These are phyloP conservation scores for Dendrostoma leiphaemia DNA, from an alignment of 2,329 filamentous ascomycete species.

Conservation along the genomic window DNA sequence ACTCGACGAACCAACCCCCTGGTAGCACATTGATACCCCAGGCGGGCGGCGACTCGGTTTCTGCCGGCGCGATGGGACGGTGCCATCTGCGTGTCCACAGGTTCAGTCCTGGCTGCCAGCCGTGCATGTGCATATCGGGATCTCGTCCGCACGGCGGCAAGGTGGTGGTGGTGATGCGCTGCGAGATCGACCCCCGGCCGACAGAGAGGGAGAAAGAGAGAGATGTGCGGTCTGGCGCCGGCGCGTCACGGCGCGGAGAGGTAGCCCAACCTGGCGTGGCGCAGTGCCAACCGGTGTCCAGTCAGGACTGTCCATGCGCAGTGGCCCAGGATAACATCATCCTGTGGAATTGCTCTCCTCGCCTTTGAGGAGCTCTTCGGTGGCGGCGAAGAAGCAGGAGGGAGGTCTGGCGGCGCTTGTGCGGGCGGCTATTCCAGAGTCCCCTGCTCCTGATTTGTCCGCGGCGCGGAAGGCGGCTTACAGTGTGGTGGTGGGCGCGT, in stretches of 20 bases:
- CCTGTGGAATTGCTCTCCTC: background rate
- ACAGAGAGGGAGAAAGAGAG: too few species aligned
- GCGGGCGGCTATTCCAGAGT: conserved; percentile 19
- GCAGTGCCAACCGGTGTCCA: background rate
- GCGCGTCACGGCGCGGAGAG: background rate
- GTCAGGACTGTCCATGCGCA: background rate
- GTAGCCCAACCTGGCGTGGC: background rate
- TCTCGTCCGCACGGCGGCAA: conserved; percentile 4
- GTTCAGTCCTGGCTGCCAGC: background rate
- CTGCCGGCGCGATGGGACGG: conserved; percentile 3
- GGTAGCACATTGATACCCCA: too few species aligned
- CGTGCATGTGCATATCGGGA: conserved; percentile 13
- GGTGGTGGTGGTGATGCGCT: conserved; percentile 1
- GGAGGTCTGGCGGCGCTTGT: conserved; percentile 12
- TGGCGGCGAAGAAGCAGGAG: conserved; percentile 2
- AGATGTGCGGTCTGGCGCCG: background rate
- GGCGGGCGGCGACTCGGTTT: too few species aligned
- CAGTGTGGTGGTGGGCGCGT: background rate
- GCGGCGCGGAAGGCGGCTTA: background rate
- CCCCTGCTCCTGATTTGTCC: conserved; percentile 14
- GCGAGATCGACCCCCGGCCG: background rate
- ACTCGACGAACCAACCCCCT: background rate
- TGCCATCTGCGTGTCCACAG: background rate
- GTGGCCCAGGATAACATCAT: background rate
- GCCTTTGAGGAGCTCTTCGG: background rate